These are phyloP conservation scores for Tilletia indica DNA, from an alignment of 1,284 basidiomycete genomes.

Conservation along the genomic window DNA sequence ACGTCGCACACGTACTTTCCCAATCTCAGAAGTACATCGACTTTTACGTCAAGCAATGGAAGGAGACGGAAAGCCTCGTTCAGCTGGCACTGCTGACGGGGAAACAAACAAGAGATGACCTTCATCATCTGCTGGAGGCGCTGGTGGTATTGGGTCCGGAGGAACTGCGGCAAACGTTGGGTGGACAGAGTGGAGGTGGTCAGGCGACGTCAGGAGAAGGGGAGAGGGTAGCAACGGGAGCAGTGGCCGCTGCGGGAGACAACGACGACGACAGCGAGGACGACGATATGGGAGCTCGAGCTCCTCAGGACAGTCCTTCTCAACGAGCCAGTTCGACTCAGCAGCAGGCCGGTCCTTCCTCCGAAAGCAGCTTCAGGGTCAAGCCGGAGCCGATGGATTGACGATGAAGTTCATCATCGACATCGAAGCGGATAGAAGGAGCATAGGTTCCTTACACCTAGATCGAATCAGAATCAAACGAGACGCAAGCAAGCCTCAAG, in stretches of 20 bases:
- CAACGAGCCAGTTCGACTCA: neutral
- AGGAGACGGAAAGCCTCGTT: neutral
- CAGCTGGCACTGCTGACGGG: neutral
- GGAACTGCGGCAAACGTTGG: no score
- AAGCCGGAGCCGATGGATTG: constrained; percentile 1
- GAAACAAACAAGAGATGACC: neutral
- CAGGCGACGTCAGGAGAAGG: no score
- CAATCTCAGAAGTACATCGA: neutral
- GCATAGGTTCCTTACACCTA: no score
- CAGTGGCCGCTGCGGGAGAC: neutral
- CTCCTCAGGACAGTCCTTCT: neutral
- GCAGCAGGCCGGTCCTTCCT: neutral
- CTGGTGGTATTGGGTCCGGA: no score
- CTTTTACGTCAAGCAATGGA: neutral
- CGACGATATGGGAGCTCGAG: neutral
- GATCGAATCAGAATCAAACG: no score
- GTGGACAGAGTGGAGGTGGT: no score
- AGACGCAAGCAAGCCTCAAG: no score
- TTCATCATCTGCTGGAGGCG: no score
- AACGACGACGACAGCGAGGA: neutral
- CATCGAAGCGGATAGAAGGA: no score
- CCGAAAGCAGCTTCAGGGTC: neutral
- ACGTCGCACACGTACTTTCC: neutral
- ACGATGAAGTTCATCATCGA: neutral
- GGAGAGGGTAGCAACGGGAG: neutral